phyloP scores from a whole-genome alignment of 441 rosid genomes.

The Populus hybrid region DNA sequence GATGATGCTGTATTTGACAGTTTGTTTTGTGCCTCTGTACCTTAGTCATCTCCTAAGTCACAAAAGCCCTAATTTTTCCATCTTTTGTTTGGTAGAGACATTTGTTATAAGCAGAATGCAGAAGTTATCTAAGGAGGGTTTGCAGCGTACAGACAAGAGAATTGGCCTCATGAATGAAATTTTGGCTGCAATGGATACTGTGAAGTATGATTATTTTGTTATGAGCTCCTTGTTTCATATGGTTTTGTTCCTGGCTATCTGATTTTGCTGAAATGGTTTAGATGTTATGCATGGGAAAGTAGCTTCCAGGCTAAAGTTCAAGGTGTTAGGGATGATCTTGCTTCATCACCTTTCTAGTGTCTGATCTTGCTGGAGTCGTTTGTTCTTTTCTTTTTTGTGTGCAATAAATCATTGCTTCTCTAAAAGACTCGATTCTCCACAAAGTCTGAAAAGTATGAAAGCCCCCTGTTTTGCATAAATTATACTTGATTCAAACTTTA shows the following conservation, averaged over 20 bases:
- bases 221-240: neutral
- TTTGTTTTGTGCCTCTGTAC: slow-evolving; percentile 4
- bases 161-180: slow-evolving; percentile 98
- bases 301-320: slow-evolving; percentile 96
- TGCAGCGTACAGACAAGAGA: slow-evolving; percentile 98
- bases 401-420: no score
- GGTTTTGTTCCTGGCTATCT: neutral
- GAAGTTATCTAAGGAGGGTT: slow-evolving; percentile 93
- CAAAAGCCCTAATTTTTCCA: neutral
- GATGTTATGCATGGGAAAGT: slow-evolving; percentile 99
- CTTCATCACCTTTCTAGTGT: no score
- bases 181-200: slow-evolving; percentile 99
- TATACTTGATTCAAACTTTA: neutral
- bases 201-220: slow-evolving; percentile 61
- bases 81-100: slow-evolving; percentile 52
- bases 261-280: slow-evolving; percentile 33
- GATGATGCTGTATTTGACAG: neutral
- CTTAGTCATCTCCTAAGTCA: neutral
- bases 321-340: slow-evolving; percentile 54
- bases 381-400: no score
- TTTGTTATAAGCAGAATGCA: slow-evolving; percentile 88
- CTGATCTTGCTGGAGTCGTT: no score
- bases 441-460: no score
- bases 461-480: no score
- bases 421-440: no score